These are phyloP conservation scores for Zygosaccharomyces siamensis DNA, from an alignment of 805 yeast species.

Conservation along the genomic window DNA sequence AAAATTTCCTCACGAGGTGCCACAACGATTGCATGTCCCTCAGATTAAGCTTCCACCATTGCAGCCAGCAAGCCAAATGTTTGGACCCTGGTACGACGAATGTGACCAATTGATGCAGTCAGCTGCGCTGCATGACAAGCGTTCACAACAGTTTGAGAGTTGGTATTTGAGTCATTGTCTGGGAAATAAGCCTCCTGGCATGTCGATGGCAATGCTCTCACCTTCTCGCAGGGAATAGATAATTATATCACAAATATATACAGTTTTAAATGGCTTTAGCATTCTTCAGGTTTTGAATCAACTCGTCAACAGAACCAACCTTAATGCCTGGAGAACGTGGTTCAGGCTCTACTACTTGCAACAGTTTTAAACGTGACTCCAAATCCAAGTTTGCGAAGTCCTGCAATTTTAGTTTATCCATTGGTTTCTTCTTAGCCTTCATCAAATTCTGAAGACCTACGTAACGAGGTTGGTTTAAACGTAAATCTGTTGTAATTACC, in stretches of 20 bases:
- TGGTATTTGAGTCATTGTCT: constrained; percentile 26
- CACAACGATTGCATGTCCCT: constrained; percentile 13
- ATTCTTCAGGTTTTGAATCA: constrained; percentile 72
- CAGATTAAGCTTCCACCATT: constrained; percentile 17
- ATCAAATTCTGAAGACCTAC: constrained; percentile 94
- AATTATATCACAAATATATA: constrained; percentile 3
- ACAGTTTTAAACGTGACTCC: constrained; percentile 56
- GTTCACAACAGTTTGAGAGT: constrained; percentile 17
- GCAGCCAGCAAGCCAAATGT: constrained; percentile 21
- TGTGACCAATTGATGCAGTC: constrained; percentile 17
- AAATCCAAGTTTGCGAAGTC: constrained; percentile 64
- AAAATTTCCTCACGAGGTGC: constrained; percentile 19
- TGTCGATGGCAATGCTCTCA: constrained; percentile 20
- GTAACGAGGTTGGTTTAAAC: constrained; percentile 92
- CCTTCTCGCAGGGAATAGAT: constrained; percentile 17
- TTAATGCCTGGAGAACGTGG: constrained; percentile 75
- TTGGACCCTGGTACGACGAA: constrained; percentile 29
- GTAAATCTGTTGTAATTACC: constrained; percentile 85
- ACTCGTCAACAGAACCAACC: constrained; percentile 77
- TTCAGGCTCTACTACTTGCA: constrained; percentile 82
- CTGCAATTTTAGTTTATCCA: constrained; percentile 54
- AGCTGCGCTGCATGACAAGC: constrained; percentile 14
- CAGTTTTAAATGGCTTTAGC: constrained; percentile 55
- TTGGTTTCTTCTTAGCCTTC: constrained; percentile 97
- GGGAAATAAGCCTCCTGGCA: constrained; percentile 31